These are phyloP conservation scores for Guillardia theta DNA, from an alignment of 78 protist species.

Conservation along the genomic window DNA sequence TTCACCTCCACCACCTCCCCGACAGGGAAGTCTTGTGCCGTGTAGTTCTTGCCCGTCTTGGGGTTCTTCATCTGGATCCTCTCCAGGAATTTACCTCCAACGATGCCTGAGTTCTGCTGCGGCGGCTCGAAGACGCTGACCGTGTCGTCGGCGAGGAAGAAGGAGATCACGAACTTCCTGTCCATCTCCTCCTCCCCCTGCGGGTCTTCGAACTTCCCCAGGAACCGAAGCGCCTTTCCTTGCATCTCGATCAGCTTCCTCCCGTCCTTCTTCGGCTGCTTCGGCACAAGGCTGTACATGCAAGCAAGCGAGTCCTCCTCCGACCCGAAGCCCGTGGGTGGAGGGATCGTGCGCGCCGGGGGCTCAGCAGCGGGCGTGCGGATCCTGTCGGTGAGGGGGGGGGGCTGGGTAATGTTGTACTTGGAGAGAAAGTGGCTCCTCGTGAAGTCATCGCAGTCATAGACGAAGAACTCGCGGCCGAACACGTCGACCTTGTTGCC, in stretches of 20 bases:
- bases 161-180: conserved; percentile 53
- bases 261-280: background rate
- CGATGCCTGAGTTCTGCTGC: conserved; percentile 62
- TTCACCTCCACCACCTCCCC: conserved; percentile 30
- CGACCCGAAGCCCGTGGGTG: conserved; percentile 54
- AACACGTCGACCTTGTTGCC: background rate
- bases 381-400: conserved; percentile 10
- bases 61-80: conserved; percentile 21
- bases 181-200: background rate
- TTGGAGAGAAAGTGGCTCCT: background rate
- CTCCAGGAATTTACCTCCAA: conserved; percentile 73
- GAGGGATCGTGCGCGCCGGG: conserved; percentile 5
- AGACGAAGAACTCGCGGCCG: conserved; percentile 35
- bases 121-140: conserved; percentile 62
- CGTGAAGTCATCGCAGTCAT: conserved; percentile 54
- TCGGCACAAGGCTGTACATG: conserved; percentile 30
- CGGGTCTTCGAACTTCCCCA: background rate
- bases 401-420: conserved; percentile 15
- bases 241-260: background rate
- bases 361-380: background rate
- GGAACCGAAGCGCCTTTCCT: background rate
- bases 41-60: background rate
- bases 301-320: conserved; percentile 51
- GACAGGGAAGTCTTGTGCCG: background rate
- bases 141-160: conserved; percentile 49